Evolutionary conservation across 2,329 filamentous ascomycete genomes (phyloP).

Genomic region (Fusarium pseudoanthophilum): DNA sequence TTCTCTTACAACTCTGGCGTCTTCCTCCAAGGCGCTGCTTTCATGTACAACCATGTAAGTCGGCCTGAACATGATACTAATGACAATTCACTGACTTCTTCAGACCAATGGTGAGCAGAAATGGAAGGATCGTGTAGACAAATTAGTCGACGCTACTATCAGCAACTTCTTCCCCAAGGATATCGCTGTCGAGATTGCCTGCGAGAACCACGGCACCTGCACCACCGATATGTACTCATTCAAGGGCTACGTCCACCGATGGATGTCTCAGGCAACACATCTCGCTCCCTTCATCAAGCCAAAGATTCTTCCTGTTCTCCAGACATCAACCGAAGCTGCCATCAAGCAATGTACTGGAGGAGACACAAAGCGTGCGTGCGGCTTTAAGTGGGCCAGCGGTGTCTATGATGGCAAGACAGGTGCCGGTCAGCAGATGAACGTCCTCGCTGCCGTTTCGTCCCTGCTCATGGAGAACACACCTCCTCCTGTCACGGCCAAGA

Average conservation of each 20-base stretch:
- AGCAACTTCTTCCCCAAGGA: slow-evolving; percentile 64
- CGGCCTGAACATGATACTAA: not conserved
- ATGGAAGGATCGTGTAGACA: slow-evolving; percentile 63
- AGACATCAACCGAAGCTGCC: slow-evolving; percentile 63
- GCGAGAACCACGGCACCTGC: slow-evolving; percentile 66
- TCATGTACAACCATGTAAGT: slow-evolving; percentile 70
- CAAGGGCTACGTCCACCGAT: slow-evolving; percentile 69
- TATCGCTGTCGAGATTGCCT: slow-evolving; percentile 70
- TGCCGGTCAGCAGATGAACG: slow-evolving; percentile 70
- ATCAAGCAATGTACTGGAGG: slow-evolving; percentile 66
- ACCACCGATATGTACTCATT: slow-evolving; percentile 72
- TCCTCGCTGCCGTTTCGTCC: slow-evolving; percentile 64
- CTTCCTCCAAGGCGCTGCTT: slow-evolving; percentile 67
- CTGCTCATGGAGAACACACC: slow-evolving; percentile 58
- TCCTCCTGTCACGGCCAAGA: slow-evolving; percentile 56
- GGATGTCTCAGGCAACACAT: slow-evolving; percentile 64
- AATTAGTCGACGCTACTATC: slow-evolving; percentile 51
- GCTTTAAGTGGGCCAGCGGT: slow-evolving; percentile 64
- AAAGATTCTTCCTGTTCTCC: slow-evolving; percentile 62
- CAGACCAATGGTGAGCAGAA: slow-evolving; percentile 59
- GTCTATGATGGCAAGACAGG: slow-evolving; percentile 65
- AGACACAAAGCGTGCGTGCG: slow-evolving; percentile 60
- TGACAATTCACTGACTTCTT: slow-evolving; percentile 6
- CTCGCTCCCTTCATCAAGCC: slow-evolving; percentile 64
- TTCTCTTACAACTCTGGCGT: slow-evolving; percentile 71